Percentiles rank a stretch among this genome's conserved stretches.
phyloP scores from a whole-genome alignment of 345 rosid species.

The Citrus hindsii region DNA sequence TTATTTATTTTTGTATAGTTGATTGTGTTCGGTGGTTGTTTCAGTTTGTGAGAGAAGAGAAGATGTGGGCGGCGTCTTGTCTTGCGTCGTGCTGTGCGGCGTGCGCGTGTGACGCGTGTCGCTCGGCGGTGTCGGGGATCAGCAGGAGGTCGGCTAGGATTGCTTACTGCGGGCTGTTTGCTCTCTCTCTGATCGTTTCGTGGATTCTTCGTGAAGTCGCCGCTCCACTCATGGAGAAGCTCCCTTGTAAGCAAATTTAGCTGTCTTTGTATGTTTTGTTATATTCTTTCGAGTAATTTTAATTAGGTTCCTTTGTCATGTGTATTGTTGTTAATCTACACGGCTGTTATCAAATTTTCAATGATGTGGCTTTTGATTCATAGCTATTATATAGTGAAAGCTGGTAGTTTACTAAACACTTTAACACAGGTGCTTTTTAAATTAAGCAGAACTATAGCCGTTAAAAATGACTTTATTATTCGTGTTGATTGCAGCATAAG shows the following conservation, averaged over 20 bases:
- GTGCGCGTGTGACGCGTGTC: constrained; percentile 96
- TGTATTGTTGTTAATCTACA: not conserved
- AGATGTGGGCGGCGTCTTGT: constrained; percentile 99
- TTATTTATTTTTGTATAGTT: not conserved
- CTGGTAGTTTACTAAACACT: too few species aligned
- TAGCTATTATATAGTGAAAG: not conserved
- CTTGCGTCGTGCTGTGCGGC: constrained; percentile 98
- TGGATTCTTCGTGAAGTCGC: constrained; percentile 99
- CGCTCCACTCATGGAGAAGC: constrained; percentile 96
- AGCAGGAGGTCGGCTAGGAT: constrained; percentile 96
- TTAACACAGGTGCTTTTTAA: not conserved
- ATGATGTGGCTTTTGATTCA: not conserved
- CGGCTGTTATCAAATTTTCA: not conserved
- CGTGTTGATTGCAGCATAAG: not conserved
- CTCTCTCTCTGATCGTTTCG: constrained; percentile 81
- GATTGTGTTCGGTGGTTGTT: constrained; percentile 2
- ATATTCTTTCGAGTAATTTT: not conserved
- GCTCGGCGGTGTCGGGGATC: constrained; percentile 82
- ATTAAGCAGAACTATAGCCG: not conserved
- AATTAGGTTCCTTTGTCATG: not conserved
- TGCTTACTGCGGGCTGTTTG: constrained; percentile 97
- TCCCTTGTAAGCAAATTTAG: constrained; percentile 70
- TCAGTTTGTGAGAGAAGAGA: constrained; percentile 30
- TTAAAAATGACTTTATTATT: not conserved
- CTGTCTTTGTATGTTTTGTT: not conserved